A percentile compares a stretch with the other conserved stretches of the same genome.
Conservation (phyloP, 768 basidiomycete genomes). For the Hericium erinaceus region DNA sequence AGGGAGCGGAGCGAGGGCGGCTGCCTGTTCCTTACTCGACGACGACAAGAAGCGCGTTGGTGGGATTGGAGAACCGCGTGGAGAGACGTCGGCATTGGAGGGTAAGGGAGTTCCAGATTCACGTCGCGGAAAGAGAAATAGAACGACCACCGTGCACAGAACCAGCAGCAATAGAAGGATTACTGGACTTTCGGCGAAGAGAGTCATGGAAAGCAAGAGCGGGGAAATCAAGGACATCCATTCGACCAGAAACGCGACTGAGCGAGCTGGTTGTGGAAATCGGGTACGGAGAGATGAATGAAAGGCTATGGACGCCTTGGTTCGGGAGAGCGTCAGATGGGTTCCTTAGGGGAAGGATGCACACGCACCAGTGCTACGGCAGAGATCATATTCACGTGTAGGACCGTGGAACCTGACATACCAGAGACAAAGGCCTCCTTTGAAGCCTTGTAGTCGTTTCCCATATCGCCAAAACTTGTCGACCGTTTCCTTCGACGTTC, state of each 20-base stretch:
- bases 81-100: slow-evolving; percentile 23
- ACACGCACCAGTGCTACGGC: slow-evolving; percentile 49
- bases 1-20: slow-evolving; percentile 38
- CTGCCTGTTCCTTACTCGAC: not conserved
- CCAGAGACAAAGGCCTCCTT: slow-evolving; percentile 82
- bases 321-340: not conserved
- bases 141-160: slow-evolving; percentile 30
- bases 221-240: slow-evolving; percentile 63
- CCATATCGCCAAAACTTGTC: not conserved
- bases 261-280: slow-evolving; percentile 25
- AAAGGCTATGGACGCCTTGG: slow-evolving; percentile 62
- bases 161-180: slow-evolving; percentile 42
- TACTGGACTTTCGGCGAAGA: slow-evolving; percentile 52
- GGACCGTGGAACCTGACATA: slow-evolving; percentile 59
- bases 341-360: not conserved
- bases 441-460: slow-evolving; percentile 49
- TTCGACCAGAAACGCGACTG: slow-evolving; percentile 46
- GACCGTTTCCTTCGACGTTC: no score
- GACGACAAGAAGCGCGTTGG: slow-evolving; percentile 5
- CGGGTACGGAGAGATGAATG: slow-evolving; percentile 53
- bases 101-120: slow-evolving; percentile 44
- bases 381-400: slow-evolving; percentile 62
- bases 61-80: slow-evolving; percentile 13
- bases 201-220: slow-evolving; percentile 73
- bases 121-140: slow-evolving; percentile 35